A percentile compares a stretch with the other conserved stretches of the same genome.
Conservation (phyloP, 768 basidiomycete genomes). For the Boletales sp. region DNA sequence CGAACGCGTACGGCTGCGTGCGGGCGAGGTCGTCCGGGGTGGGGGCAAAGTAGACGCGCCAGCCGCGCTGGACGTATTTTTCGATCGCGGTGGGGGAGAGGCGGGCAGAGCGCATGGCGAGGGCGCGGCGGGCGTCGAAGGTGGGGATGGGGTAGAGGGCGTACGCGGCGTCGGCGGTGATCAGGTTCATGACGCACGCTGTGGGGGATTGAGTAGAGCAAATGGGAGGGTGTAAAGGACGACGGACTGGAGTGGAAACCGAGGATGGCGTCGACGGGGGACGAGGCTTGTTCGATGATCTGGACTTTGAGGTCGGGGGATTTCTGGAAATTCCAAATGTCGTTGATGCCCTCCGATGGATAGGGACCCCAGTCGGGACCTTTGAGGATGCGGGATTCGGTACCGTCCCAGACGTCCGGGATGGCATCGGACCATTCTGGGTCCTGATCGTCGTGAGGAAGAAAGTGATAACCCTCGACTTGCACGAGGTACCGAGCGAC, state of each 20-base stretch:
- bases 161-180: conserved; percentile 38
- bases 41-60: conserved; percentile 21
- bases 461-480: conserved; percentile 29
- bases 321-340: conserved; percentile 26
- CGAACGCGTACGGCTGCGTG: conserved; percentile 16
- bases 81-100: conserved; percentile 7
- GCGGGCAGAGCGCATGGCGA: conserved; percentile 16
- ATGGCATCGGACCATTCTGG: conserved; percentile 10
- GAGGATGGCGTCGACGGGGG: conserved; percentile 33
- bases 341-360: conserved; percentile 2
- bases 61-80: conserved; percentile 39
- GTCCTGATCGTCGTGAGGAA: conserved; percentile 19
- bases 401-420: conserved; percentile 17
- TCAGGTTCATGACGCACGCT: conserved; percentile 35
- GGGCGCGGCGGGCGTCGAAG: conserved; percentile 29
- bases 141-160: conserved; percentile 40
- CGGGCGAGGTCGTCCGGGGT: not conserved
- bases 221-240: no score
- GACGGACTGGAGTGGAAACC: conserved; percentile 48
- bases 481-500: conserved; percentile 35
- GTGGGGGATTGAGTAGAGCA: not conserved
- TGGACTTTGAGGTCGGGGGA: conserved; percentile 32
- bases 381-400: not conserved
- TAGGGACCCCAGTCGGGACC: not conserved
- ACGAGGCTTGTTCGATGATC: conserved; percentile 30